phyloP scores from a whole-genome alignment of 129 eudicot species.

The Helianthus annuus region DNA sequence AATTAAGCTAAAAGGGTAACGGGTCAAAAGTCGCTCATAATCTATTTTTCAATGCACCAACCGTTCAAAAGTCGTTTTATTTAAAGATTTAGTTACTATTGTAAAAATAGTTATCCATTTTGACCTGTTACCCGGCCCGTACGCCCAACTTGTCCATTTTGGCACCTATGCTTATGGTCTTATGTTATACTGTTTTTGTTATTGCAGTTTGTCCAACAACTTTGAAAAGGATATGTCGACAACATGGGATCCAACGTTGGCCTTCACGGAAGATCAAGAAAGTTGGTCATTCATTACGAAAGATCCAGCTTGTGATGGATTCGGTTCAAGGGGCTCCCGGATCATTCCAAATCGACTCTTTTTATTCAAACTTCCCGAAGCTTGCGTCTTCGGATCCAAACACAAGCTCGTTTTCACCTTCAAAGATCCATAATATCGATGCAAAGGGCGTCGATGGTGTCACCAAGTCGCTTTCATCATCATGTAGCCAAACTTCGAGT shows the following conservation, averaged over 20 bases:
- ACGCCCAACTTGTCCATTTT: neutral
- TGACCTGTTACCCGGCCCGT: neutral
- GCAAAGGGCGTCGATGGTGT: constrained; percentile 28
- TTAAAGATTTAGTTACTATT: neutral
- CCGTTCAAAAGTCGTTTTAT: neutral
- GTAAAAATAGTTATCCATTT: too few relatives aligned
- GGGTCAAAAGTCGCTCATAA: neutral
- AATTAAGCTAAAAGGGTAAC: too few relatives aligned
- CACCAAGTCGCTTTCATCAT: constrained; percentile 64
- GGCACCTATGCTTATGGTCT: neutral
- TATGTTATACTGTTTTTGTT: neutral
- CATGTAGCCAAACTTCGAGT: constrained; percentile 66
- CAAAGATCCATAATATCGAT: constrained; percentile 20
- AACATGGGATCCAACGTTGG: constrained; percentile 93
- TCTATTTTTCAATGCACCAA: neutral
- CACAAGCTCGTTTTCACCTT: constrained; percentile 43
- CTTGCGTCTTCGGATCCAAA: constrained; percentile 60
- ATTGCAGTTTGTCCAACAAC: constrained; percentile 90
- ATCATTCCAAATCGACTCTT: constrained; percentile 64
- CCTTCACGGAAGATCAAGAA: constrained; percentile 93
- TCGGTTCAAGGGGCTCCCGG: constrained; percentile 81
- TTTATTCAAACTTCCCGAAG: constrained; percentile 75
- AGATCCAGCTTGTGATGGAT: constrained; percentile 81
- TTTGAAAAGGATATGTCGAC: constrained; percentile 88
- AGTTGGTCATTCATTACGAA: constrained; percentile 85